phyloP scores from a whole-genome alignment of 2,329 filamentous ascomycete genomes.

The Atkinsonella hypoxylon region DNA sequence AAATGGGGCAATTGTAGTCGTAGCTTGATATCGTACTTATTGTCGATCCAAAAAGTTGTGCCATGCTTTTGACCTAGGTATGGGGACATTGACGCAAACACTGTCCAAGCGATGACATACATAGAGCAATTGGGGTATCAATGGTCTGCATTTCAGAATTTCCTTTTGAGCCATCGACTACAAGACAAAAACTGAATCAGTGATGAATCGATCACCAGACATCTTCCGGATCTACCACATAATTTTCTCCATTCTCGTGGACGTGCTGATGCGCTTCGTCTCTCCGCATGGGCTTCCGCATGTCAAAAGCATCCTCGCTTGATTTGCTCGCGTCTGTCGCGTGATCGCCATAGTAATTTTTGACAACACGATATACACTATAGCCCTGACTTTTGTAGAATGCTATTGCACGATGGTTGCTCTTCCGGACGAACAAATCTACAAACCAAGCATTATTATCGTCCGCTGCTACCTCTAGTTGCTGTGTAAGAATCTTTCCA shows the following conservation, averaged over 20 bases:
- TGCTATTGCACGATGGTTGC: slow-evolving; percentile 75
- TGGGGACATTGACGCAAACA: too few relatives aligned
- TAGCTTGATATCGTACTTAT: too few relatives aligned
- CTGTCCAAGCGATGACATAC: too few relatives aligned
- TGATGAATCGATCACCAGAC: slow-evolving; percentile 51
- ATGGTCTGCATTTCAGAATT: not conserved
- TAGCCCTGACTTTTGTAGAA: slow-evolving; percentile 92
- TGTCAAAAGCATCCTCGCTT: slow-evolving; percentile 87
- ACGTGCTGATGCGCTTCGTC: slow-evolving; percentile 68
- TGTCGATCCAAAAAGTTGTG: too few relatives aligned
- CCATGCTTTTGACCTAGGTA: too few relatives aligned
- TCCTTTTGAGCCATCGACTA: not conserved
- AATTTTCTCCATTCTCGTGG: slow-evolving; percentile 66
- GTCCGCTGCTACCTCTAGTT: slow-evolving; percentile 73
- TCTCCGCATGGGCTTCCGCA: slow-evolving; percentile 81
- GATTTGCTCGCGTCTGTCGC: slow-evolving; percentile 47
- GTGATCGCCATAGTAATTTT: slow-evolving; percentile 88
- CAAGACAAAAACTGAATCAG: not conserved
- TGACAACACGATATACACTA: slow-evolving; percentile 76
- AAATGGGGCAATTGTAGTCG: too few relatives aligned
- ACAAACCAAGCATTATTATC: slow-evolving; percentile 86
- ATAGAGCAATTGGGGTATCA: too few relatives aligned
- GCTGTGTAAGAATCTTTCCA: slow-evolving; percentile 68
- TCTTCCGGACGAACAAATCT: slow-evolving; percentile 82
- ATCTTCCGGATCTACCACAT: slow-evolving; percentile 68